Evolutionary conservation across 2,329 filamentous ascomycete genomes (phyloP), one percentile per base, ranked within the genome.

Genomic region (Diaporthe humulicola): DNA sequence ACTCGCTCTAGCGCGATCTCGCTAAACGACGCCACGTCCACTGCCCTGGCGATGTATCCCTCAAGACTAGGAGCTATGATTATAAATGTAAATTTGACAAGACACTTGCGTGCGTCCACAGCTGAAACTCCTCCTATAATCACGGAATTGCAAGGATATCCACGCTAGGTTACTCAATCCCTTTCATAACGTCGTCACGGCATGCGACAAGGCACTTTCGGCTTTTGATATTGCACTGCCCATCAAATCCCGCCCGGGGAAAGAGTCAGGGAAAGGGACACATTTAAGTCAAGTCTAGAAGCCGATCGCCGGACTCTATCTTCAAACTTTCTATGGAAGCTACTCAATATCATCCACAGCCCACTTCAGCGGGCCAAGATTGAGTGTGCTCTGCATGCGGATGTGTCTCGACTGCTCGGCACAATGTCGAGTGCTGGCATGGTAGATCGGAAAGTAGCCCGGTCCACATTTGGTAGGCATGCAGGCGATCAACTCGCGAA

Each of bases 131-230:
- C 77, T 79, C 17, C 88, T 1, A 88, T 88, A 42, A 87, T 83
- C 0, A 88, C 89, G 1, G 89, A 4, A 89, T 87, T 4, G 90
- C 78, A 36, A 88, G 79, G 15, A 87, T 83, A 74, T 87, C 86
- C 83, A 85, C 76, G 3, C 75, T 71, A 66, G 86, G 83, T 22
- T 15, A 28, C 12, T 30, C 56, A 12, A 30, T 15, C 33, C 12
- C 6, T 9, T 22, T n/a, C 12, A 12, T 42, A 33, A 19, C 17
- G 22, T 72, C 45, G 57, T 42, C 54, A 36, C 52, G 38, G 17
- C 28, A 40, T 22, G 22, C 36, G 15, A 36, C n/a, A 8, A 17
- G 14, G 3, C n/a, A 19, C 12, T 12, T 25, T 36, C 30, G 28
- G 42, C 42, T 50, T 50, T 48, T 48, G 17, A 33, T 48, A n/a